These are phyloP conservation scores for Venturia pyrina DNA, from an alignment of 2,329 filamentous ascomycete genomes.

Conservation along the genomic window DNA sequence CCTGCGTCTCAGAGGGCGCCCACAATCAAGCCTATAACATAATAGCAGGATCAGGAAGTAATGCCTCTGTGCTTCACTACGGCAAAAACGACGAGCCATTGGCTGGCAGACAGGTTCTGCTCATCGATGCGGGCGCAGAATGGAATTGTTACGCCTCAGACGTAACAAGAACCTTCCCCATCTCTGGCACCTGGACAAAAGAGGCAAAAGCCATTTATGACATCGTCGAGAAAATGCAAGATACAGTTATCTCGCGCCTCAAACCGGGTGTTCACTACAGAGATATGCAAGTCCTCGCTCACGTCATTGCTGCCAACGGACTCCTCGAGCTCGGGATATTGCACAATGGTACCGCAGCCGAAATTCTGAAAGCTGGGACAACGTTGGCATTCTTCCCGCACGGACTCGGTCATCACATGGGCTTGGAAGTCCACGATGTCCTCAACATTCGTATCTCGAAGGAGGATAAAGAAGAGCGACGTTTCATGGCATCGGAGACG, in stretches of 20 bases:
- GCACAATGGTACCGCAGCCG: slow-evolving; percentile 51
- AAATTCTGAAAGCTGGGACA: slow-evolving; percentile 68
- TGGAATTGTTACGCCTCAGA: slow-evolving; percentile 80
- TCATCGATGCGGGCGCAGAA: slow-evolving; percentile 82
- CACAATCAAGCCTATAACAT: slow-evolving; percentile 75
- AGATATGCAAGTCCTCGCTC: slow-evolving; percentile 62
- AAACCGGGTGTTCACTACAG: slow-evolving; percentile 61
- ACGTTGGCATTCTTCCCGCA: slow-evolving; percentile 88
- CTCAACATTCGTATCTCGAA: slow-evolving; percentile 11
- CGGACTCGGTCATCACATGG: slow-evolving; percentile 81
- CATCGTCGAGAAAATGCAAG: slow-evolving; percentile 74
- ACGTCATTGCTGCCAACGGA: slow-evolving; percentile 60
- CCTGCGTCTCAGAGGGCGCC: slow-evolving; percentile 62
- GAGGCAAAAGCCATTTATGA: slow-evolving; percentile 66
- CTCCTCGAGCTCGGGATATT: slow-evolving; percentile 65
- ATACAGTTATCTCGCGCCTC: slow-evolving; percentile 58
- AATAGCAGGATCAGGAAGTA: slow-evolving; percentile 78
- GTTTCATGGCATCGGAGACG: not conserved
- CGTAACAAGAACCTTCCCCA: slow-evolving; percentile 77
- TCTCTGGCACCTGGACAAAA: slow-evolving; percentile 58
- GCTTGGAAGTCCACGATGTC: slow-evolving; percentile 81
- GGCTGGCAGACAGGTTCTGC: slow-evolving; percentile 58
- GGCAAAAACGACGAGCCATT: slow-evolving; percentile 66
- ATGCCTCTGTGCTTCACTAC: slow-evolving; percentile 82
- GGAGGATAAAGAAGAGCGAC: not conserved